These are phyloP conservation scores for Apophysomyces variabilis DNA, from an alignment of 371 early-diverging fungal genomes.

Conservation along the genomic window DNA sequence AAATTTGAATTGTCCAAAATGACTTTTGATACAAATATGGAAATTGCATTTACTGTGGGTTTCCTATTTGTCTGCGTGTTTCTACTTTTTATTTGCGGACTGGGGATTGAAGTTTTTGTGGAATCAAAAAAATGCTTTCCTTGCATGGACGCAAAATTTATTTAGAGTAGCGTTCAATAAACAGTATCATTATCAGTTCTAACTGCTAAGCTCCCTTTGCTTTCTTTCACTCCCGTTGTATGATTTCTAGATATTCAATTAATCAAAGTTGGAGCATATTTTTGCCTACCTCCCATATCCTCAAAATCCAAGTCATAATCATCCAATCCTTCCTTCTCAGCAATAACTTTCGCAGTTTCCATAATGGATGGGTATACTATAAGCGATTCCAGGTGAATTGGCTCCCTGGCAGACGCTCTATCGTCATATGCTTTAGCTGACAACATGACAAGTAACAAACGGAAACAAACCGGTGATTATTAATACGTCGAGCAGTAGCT, in stretches of 20 bases:
- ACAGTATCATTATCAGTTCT: background rate
- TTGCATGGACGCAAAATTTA: too few species aligned
- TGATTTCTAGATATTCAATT: background rate
- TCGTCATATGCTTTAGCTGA: background rate
- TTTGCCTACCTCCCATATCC: background rate
- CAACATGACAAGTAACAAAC: background rate
- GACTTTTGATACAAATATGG: too few species aligned
- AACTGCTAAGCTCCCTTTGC: background rate
- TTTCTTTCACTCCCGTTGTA: background rate
- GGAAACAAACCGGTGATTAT: background rate
- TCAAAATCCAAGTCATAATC: background rate
- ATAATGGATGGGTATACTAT: constrained; percentile 1
- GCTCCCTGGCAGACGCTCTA: background rate
- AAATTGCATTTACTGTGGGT: background rate
- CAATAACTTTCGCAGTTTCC: constrained; percentile 3
- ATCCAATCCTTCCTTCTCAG: background rate
- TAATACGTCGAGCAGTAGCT: background rate
- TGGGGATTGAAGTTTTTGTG: too few species aligned
- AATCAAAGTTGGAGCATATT: background rate
- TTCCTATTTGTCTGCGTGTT: too few species aligned
- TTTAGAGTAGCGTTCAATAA: too few species aligned
- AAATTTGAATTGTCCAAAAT: too few species aligned
- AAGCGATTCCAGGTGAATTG: background rate
- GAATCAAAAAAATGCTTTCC: too few species aligned
- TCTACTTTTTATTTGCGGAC: too few species aligned